Percentiles rank a stretch among this genome's conserved stretches.
These are phyloP conservation scores for Chlorella sp. DNA, from an alignment of 139 green algal species.

Conservation along the genomic window DNA sequence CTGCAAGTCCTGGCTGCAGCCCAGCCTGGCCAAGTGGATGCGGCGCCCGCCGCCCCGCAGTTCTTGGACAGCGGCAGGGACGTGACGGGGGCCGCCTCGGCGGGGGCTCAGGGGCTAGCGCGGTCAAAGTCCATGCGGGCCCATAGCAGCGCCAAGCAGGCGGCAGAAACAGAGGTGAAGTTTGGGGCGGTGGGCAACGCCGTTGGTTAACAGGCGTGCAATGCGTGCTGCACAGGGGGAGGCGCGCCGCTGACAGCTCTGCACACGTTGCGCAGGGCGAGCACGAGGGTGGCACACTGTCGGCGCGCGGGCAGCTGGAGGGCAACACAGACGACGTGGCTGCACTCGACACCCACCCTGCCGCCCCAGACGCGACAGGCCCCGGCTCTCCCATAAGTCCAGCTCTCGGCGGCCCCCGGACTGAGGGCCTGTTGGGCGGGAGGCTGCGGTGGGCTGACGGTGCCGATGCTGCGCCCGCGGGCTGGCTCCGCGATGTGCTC, in stretches of 20 bases:
- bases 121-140: too few relatives aligned
- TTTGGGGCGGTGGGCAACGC: too few relatives aligned
- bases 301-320: neutral
- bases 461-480: too few relatives aligned
- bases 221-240: too few relatives aligned
- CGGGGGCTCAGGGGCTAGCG: too few relatives aligned
- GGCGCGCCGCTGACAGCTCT: too few relatives aligned
- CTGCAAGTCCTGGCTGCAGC: neutral
- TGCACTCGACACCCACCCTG: neutral
- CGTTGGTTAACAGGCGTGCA: too few relatives aligned
- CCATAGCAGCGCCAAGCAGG: too few relatives aligned
- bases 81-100: too few relatives aligned
- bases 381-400: neutral
- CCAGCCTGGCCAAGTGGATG: neutral
- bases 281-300: neutral
- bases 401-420: neutral
- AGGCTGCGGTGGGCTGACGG: neutral
- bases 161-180: too few relatives aligned
- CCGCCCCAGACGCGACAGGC: neutral
- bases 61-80: neutral
- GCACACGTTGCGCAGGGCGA: too few relatives aligned
- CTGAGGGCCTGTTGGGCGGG: neutral
- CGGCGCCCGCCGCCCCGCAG: neutral
- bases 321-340: neutral
- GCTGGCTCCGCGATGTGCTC: slow-evolving; percentile 54